Conservation (phyloP, 495 filamentous ascomycete genomes). For the Penicillium paradoxum region DNA sequence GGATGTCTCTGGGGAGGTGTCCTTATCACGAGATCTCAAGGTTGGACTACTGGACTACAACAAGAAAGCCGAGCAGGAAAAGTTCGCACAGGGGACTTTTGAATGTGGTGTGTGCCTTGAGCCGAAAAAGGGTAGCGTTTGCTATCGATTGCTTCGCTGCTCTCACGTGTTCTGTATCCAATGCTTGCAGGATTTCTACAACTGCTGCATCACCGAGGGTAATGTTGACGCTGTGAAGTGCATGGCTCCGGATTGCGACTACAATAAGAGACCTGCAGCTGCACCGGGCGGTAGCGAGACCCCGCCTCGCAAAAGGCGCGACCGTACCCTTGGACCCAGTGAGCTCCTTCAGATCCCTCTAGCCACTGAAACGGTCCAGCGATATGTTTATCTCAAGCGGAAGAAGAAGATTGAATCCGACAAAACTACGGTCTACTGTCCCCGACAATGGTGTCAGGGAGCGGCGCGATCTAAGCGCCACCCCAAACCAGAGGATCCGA, state of each 20-base stretch:
- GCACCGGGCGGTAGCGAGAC: slow-evolving; percentile 12
- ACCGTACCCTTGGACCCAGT: slow-evolving; percentile 70
- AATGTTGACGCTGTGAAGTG: slow-evolving; percentile 74
- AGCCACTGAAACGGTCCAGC: slow-evolving; percentile 64
- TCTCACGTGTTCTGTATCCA: slow-evolving; percentile 83
- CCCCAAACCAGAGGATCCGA: slow-evolving; percentile 55
- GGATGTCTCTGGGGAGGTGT: slow-evolving; percentile 40
- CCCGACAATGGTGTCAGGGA: slow-evolving; percentile 88
- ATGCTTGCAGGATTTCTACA: slow-evolving; percentile 88
- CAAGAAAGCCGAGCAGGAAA: slow-evolving; percentile 60
- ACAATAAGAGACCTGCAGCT: slow-evolving; percentile 37
- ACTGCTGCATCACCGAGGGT: slow-evolving; percentile 77
- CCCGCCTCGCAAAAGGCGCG: slow-evolving; percentile 43
- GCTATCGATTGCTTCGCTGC: slow-evolving; percentile 74
- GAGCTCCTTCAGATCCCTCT: slow-evolving; percentile 86
- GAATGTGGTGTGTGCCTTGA: slow-evolving; percentile 89
- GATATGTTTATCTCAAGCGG: slow-evolving; percentile 83
- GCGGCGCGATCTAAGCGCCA: slow-evolving; percentile 79
- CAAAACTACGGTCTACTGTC: slow-evolving; percentile 89
- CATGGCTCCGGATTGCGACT: slow-evolving; percentile 68
- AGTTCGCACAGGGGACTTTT: slow-evolving; percentile 80
- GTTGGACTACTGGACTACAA: slow-evolving; percentile 76
- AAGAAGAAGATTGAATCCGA: slow-evolving; percentile 89
- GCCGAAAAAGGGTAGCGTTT: slow-evolving; percentile 81
- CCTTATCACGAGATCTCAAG: slow-evolving; percentile 52